phyloP scores from a whole-genome alignment of 805 yeast genomes.

The Middelhovenomyces tepae region DNA sequence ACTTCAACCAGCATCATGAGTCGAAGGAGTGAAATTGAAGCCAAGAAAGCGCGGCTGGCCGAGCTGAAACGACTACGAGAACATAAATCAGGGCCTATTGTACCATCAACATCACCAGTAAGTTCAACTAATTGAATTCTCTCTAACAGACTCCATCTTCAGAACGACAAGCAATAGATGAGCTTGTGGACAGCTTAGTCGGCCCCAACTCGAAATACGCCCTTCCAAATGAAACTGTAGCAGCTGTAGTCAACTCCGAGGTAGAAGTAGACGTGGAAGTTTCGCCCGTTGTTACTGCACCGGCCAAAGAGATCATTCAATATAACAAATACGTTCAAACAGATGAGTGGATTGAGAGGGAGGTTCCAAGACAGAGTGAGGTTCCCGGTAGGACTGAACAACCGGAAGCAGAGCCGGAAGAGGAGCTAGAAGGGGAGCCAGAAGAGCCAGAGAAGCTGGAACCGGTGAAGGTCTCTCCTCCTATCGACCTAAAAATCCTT shows the following conservation, averaged over 20 bases:
- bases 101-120: slow-evolving; percentile 5
- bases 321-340: slow-evolving; percentile 24
- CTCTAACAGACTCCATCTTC: slow-evolving; percentile 2
- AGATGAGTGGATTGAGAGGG: background rate
- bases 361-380: background rate
- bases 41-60: slow-evolving; percentile 41
- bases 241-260: background rate
- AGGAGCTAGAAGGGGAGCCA: slow-evolving; percentile 1
- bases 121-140: slow-evolving; percentile 1
- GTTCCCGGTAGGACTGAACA: background rate
- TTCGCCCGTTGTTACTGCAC: slow-evolving; percentile 1
- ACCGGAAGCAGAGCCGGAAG: background rate
- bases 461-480: too few species aligned
- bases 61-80: slow-evolving; percentile 43
- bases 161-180: slow-evolving; percentile 18
- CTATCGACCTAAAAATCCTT: slow-evolving; percentile 3
- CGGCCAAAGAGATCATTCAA: slow-evolving; percentile 9
- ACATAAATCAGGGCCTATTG: slow-evolving; percentile 15
- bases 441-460: slow-evolving; percentile 4
- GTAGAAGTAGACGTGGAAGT: background rate
- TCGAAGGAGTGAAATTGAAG: slow-evolving; percentile 41
- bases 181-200: slow-evolving; percentile 21
- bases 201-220: slow-evolving; percentile 8
- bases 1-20: slow-evolving; percentile 13
- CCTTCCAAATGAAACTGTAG: background rate